Evolutionary conservation across 192 early-diverging fungal species (phyloP).

Genomic region (Podila epigama): DNA sequence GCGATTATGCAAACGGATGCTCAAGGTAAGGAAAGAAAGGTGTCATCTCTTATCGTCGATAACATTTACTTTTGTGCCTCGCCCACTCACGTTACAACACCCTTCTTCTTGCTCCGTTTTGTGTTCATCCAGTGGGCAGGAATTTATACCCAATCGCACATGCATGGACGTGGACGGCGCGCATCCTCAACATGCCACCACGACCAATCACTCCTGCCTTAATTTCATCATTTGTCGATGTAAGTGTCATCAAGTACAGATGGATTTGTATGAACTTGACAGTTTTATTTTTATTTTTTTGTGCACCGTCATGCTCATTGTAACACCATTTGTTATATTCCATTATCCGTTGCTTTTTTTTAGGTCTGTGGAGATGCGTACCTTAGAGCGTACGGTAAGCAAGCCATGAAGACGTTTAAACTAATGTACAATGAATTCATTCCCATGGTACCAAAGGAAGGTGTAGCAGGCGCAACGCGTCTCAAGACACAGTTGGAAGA

Average conservation of each 20-base stretch:
- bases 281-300: background rate
- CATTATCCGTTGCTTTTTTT: background rate
- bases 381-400: conserved; percentile 17
- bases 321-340: conserved; percentile 3
- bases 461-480: conserved; percentile 19
- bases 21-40: conserved; percentile 49
- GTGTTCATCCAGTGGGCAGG: conserved; percentile 34
- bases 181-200: conserved; percentile 72
- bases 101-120: background rate
- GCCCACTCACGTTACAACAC: too few species aligned
- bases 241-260: conserved; percentile 1
- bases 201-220: conserved; percentile 70
- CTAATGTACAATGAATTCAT: conserved; percentile 17
- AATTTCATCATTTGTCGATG: conserved; percentile 68
- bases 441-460: conserved; percentile 24
- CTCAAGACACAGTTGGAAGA: conserved; percentile 19
- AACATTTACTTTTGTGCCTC: background rate
- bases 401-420: conserved; percentile 24
- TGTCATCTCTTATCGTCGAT: background rate
- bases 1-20: conserved; percentile 69
- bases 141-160: conserved; percentile 61
- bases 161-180: conserved; percentile 77
- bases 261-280: background rate
- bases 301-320: too few species aligned
- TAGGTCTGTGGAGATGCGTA: conserved; percentile 33